Base-by-base conservation (phyloP, 2,329 filamentous ascomycete species). In the Aspergillus ochraceoroseus region DNA sequence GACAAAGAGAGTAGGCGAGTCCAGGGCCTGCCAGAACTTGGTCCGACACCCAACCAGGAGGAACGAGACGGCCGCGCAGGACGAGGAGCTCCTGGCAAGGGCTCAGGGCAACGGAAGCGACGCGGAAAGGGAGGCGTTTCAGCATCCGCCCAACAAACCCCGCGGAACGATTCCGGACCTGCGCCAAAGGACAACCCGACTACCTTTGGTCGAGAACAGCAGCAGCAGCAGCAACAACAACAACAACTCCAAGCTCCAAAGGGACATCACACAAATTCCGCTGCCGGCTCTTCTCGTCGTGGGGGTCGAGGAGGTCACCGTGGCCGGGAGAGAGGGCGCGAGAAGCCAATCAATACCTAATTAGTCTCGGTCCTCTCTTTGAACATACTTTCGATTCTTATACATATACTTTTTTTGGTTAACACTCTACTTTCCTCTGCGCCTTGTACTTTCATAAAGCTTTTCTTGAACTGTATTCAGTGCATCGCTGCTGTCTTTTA, bases 1-100 rank as follows among this genome's bases (percentile, higher is more conserved):
- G 62, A 66, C 15, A 57, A 65, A 41, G 62, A 64, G 36, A 64
- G 63, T 38, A 61, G 59, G 43, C 57, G 64, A 19, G 51, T 65
- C 5, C 63, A 64, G 47, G 57, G 59, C 2, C 44, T 64, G 12
- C 41, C 57, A 4, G 58, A 63, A 4, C 53, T 52, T 1, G 52
- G 52, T 7, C 28, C 49, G 0, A 36, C 46, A 2, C 32, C 49
- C 2, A 32, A 18, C 7, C 46, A 45, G 17, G 41, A 54, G 18
- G 39, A 31, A 29, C 17, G 13, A 28, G 38, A 26, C 2, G 54
- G 48, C 18, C 51, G 52, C 2, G 29, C 43, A n/a, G 37, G 47
- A 17, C 49, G 45, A 40, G 40, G 41, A 11, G 40, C 41, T 7
- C 40, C 38, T 13, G 39, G 38, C 12, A 44, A 41, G 18, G 31